A percentile compares a stretch with the other conserved stretches of the same genome.
These are phyloP conservation scores for Drechslerella coelobrocha DNA, from an alignment of 2,329 filamentous ascomycete species.

Conservation along the genomic window DNA sequence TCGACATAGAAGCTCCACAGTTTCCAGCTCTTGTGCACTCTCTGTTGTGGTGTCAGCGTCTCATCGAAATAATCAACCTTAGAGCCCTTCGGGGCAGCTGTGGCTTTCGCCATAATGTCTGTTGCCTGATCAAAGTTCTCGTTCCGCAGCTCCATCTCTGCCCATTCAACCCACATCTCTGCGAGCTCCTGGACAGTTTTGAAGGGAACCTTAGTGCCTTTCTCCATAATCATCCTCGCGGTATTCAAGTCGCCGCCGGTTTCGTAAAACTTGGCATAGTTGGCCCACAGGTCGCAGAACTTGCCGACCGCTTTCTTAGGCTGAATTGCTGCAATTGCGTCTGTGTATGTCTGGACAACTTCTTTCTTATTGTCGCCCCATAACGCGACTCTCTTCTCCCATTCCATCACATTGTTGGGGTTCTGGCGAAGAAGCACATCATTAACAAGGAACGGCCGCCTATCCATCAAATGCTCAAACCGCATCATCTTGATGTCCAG, in stretches of 20 bases:
- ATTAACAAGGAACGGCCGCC: conserved; percentile 92
- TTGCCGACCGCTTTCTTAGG: conserved; percentile 93
- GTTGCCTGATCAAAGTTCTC: conserved; percentile 96
- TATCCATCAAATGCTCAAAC: conserved; percentile 97
- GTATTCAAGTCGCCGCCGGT: conserved; percentile 80
- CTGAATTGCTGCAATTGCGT: conserved; percentile 89
- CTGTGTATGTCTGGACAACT: conserved; percentile 90
- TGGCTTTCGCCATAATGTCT: conserved; percentile 94
- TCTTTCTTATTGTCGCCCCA: conserved; percentile 94
- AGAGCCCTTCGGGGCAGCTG: conserved; percentile 95
- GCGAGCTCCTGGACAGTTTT: conserved; percentile 96
- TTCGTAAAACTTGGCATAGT: conserved; percentile 98
- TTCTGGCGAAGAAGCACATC: conserved; percentile 95
- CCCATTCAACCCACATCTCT: conserved; percentile 99
- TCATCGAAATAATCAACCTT: conserved; percentile 99
- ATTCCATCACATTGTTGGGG: conserved; percentile 92
- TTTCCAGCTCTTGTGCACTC: conserved; percentile 99
- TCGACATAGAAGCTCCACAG: conserved; percentile 99
- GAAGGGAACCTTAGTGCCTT: conserved; percentile 96
- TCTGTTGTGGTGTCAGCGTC: conserved; percentile 87
- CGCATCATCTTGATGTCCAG: conserved; percentile 96
- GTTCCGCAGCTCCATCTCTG: conserved; percentile 93
- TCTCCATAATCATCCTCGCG: conserved; percentile 92
- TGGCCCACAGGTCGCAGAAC: conserved; percentile 94
- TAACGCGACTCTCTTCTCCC: conserved; percentile 93